Percentiles rank a stretch among this genome's conserved stretches.
These are phyloP conservation scores for Pilasporangium apinafurcum DNA, from an alignment of 352 stramenopile genomes.

Conservation along the genomic window DNA sequence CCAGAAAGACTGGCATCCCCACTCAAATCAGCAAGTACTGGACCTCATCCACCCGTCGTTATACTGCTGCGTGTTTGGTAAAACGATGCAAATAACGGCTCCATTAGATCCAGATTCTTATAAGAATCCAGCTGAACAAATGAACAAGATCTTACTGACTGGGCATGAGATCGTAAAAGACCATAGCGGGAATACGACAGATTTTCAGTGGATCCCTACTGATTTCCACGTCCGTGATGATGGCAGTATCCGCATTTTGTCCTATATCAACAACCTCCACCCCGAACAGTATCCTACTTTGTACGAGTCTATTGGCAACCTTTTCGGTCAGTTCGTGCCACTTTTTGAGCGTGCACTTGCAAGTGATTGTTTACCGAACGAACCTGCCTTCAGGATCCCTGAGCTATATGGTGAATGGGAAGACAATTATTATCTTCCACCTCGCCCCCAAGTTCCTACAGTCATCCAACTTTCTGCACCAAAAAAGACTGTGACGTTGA, in stretches of 20 bases:
- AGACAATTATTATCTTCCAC: no score
- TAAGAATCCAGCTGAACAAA: constrained; percentile 12
- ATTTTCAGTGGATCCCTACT: constrained; percentile 39
- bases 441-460: constrained; percentile 8
- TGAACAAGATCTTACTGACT: constrained; percentile 20
- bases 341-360: constrained; percentile 25
- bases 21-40: constrained; percentile 38
- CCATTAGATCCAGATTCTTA: background rate
- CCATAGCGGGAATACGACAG: background rate
- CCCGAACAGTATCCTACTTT: constrained; percentile 13
- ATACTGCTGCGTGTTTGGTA: constrained; percentile 41
- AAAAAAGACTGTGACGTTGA: constrained; percentile 3
- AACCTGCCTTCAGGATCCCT: background rate
- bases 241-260: constrained; percentile 13
- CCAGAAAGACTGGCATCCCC: constrained; percentile 51
- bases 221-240: constrained; percentile 16
- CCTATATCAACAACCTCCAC: constrained; percentile 58
- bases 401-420: constrained; percentile 7
- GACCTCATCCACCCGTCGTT: constrained; percentile 57
- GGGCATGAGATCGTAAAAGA: constrained; percentile 4
- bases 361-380: background rate
- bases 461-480: background rate
- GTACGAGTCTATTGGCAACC: constrained; percentile 18
- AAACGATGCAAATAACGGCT: constrained; percentile 9
- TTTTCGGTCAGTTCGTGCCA: constrained; percentile 29